phyloP scores from a whole-genome alignment of 2,329 filamentous ascomycete species.

The Trichoderma koningii region DNA sequence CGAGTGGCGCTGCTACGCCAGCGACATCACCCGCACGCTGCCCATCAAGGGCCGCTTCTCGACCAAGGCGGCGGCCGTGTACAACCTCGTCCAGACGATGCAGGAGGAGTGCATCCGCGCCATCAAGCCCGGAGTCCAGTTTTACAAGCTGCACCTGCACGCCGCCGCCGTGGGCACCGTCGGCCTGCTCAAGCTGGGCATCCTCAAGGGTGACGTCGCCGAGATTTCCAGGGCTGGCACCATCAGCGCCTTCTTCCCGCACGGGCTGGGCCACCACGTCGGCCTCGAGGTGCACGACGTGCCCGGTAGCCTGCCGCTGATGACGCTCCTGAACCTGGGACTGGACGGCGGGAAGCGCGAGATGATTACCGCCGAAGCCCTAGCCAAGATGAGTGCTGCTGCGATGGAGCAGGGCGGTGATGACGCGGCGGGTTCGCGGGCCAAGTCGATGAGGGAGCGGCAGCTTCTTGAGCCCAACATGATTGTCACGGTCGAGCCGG shows the following conservation, averaged over 20 bases:
- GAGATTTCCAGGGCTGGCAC: slow-evolving; percentile 57
- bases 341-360: slow-evolving; percentile 46
- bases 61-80: slow-evolving; percentile 69
- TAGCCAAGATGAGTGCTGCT: slow-evolving; percentile 36
- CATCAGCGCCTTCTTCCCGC: slow-evolving; percentile 65
- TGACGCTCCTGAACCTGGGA: slow-evolving; percentile 35
- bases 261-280: slow-evolving; percentile 66
- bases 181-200: slow-evolving; percentile 70
- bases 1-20: slow-evolving; percentile 83
- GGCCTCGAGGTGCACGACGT: slow-evolving; percentile 68
- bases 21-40: slow-evolving; percentile 86
- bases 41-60: slow-evolving; percentile 72
- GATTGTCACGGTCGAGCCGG: slow-evolving; percentile 79
- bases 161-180: slow-evolving; percentile 72
- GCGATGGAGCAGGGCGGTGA: slow-evolving; percentile 35
- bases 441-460: slow-evolving; percentile 38
- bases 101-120: slow-evolving; percentile 71
- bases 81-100: slow-evolving; percentile 78
- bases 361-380: slow-evolving; percentile 43
- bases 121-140: slow-evolving; percentile 69
- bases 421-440: slow-evolving; percentile 31
- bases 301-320: slow-evolving; percentile 40
- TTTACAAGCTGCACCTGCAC: slow-evolving; percentile 70
- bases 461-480: slow-evolving; percentile 60
- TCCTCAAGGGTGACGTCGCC: slow-evolving; percentile 65